Percentiles rank a stretch among this genome's conserved stretches.
These are phyloP conservation scores for Pseudogymnoascus sp. DNA, from an alignment of 2,329 filamentous ascomycete species.

Conservation along the genomic window DNA sequence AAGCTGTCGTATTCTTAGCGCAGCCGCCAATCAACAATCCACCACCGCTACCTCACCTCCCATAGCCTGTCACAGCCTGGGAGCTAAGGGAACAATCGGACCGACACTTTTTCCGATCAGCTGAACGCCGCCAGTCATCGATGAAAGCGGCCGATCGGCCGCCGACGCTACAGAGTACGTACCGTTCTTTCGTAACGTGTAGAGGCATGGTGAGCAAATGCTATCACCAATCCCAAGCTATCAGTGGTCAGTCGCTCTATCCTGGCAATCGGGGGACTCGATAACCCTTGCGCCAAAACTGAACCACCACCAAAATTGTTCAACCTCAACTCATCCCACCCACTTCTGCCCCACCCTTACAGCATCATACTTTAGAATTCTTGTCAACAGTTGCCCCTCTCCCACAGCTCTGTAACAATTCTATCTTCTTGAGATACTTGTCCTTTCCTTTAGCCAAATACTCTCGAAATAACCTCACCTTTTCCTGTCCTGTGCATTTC, in stretches of 20 bases:
- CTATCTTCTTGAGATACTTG: background rate
- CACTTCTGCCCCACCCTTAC: constrained; percentile 14
- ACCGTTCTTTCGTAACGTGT: background rate
- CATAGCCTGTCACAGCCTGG: background rate
- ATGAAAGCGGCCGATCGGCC: constrained; percentile 3
- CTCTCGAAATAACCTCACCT: background rate
- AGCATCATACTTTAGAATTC: constrained; percentile 7
- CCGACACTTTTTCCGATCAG: background rate
- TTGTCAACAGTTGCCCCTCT: background rate
- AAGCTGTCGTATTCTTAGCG: background rate
- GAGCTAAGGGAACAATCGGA: background rate
- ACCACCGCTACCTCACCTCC: background rate
- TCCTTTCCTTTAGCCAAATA: background rate
- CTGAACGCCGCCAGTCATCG: background rate
- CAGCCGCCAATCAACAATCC: background rate
- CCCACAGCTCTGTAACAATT: background rate
- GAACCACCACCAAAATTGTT: background rate
- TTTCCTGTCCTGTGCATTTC: background rate
- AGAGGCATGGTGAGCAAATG: background rate
- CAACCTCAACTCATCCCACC: constrained; percentile 5
- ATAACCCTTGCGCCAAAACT: background rate
- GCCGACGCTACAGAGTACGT: background rate
- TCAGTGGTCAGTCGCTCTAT: background rate
- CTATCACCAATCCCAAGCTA: background rate
- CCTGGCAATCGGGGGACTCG: background rate